A percentile compares a stretch with the other conserved stretches of the same genome.
Conservation (phyloP, 768 basidiomycete species). For the Gloeophyllum trabeum region DNA sequence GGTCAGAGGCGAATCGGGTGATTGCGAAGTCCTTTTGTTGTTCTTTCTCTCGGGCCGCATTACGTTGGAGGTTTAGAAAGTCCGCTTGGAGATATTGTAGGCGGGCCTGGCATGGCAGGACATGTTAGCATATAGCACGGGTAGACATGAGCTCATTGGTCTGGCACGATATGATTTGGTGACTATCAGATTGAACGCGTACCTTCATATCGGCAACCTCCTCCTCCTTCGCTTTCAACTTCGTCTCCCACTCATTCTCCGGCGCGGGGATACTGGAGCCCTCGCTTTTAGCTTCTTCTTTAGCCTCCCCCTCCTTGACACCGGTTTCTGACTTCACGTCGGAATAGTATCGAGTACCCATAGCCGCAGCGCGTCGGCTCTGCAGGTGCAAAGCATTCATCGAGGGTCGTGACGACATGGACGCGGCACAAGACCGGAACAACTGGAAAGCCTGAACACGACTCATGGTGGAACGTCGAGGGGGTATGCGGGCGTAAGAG, state of each 20-base stretch:
- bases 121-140: not conserved
- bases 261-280: conserved; percentile 19
- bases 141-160: not conserved
- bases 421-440: conserved; percentile 49
- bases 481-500: too few species aligned
- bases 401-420: conserved; percentile 36
- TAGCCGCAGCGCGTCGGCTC: conserved; percentile 8
- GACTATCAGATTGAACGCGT: conserved; percentile 14
- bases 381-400: conserved; percentile 11
- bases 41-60: conserved; percentile 82
- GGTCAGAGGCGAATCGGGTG: conserved; percentile 79
- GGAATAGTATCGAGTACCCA: conserved; percentile 42
- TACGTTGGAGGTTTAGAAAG: conserved; percentile 89
- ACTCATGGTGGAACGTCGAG: conserved; percentile 29
- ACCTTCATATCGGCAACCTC: conserved; percentile 83
- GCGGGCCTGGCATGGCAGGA: conserved; percentile 22
- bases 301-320: conserved; percentile 16
- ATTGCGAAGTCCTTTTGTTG: conserved; percentile 93
- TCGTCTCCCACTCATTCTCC: conserved; percentile 27
- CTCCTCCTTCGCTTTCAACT: conserved; percentile 71
- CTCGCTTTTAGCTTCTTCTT: conserved; percentile 17
- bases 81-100: conserved; percentile 91
- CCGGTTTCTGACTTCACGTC: conserved; percentile 32
- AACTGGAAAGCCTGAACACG: conserved; percentile 36
- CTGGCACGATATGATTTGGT: too few species aligned